Base-by-base conservation (phyloP, 2,329 filamentous ascomycete genomes). In the Parafenestella ontariensis region DNA sequence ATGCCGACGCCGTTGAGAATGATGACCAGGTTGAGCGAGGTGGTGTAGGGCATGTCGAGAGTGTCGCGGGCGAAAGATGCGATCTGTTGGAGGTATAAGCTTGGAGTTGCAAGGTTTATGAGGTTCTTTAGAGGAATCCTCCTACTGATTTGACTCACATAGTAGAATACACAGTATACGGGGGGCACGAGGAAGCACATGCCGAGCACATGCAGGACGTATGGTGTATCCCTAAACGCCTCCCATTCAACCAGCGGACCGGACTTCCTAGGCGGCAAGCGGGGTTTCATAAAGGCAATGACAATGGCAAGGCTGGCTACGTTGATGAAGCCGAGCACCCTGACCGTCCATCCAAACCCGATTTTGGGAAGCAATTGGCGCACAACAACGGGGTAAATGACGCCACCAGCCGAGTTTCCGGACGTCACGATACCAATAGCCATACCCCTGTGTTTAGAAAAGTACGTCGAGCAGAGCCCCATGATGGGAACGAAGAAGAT, bases 101-200 rank as follows among this genome's bases (percentile, higher is more conserved):
- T n/a, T n/a, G n/a, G n/a, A n/a, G 13, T n/a, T n/a, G 31, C 5
- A n/a, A n/a, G 13, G 10, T 28, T 28, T 10, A 28, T 28, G n/a
- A n/a, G n/a, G n/a, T n/a, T n/a, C n/a, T n/a, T n/a, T 3, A 5
- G 36, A 21, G 17, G 18, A 10, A 15, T n/a, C n/a, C n/a, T n/a
- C n/a, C n/a, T n/a, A n/a, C n/a, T n/a, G n/a, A n/a, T n/a, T n/a
- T n/a, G n/a, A 52, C 62, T 75, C 28, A 88, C 68, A 70, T 87
- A 89, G 73, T 83, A 87, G 63, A 85, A 86, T 4, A 80, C 80
- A 51, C 86, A 82, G 60, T 86, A 87, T 1, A 85, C 68, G 1
- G 81, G 80, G 58, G 79, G 76, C 65, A 84, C 85, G 51, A 68
- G 69, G 48, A 79, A 72, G 52, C 79, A 80, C 56, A 79, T 77